Percentiles rank a stretch among this genome's conserved stretches.
Evolutionary conservation across 805 yeast species (phyloP).

Genomic region (Starmerella apis): DNA sequence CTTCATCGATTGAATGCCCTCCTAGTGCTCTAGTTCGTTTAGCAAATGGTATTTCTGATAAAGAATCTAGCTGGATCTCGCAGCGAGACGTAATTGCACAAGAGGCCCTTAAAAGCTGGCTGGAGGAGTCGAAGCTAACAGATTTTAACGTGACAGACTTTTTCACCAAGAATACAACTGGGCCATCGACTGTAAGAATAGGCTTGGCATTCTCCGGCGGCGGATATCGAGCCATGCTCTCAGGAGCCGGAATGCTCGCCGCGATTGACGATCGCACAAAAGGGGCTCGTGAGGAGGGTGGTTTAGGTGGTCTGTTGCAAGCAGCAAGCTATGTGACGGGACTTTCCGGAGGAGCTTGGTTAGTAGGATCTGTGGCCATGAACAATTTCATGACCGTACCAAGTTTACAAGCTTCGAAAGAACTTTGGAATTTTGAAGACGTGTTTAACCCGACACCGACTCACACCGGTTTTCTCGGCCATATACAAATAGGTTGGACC

Average conservation of each 20-base stretch:
- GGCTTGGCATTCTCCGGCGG: conserved; percentile 70
- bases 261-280: conserved; percentile 62
- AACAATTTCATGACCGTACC: conserved; percentile 68
- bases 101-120: conserved; percentile 35
- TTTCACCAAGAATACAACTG: conserved; percentile 18
- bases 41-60: conserved; percentile 9
- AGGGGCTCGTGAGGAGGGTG: conserved; percentile 36
- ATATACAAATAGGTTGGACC: conserved; percentile 39
- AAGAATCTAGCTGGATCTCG: conserved; percentile 28
- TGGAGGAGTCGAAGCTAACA: conserved; percentile 37
- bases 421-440: conserved; percentile 59
- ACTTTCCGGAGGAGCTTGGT: conserved; percentile 79
- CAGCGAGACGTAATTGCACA: conserved; percentile 29
- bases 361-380: conserved; percentile 54
- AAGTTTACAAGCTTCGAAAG: conserved; percentile 39
- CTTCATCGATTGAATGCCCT: conserved; percentile 9
- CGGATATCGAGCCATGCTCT: conserved; percentile 80
- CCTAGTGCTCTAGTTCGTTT: background rate
- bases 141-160: conserved; percentile 38
- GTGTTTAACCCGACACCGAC: conserved; percentile 58
- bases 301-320: conserved; percentile 67
- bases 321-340: conserved; percentile 63
- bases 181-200: conserved; percentile 25
- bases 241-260: conserved; percentile 73
- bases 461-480: conserved; percentile 40